Conservation (phyloP, 257 asterid species). For the Plantago major region DNA sequence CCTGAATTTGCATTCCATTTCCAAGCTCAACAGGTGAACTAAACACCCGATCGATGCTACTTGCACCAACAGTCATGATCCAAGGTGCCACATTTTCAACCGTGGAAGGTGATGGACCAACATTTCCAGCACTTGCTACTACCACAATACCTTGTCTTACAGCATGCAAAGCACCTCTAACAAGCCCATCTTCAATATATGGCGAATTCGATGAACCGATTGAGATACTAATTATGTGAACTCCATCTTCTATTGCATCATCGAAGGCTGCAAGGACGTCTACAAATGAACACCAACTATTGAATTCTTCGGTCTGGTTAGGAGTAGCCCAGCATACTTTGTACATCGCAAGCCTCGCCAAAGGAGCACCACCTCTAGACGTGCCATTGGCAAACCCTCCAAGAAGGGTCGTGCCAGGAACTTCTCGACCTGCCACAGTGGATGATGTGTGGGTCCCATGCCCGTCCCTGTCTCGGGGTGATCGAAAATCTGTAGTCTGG, state of each 20-base stretch:
- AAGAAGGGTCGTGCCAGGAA: conserved; percentile 7
- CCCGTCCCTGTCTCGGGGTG: conserved; percentile 42
- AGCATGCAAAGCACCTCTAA: conserved; percentile 28
- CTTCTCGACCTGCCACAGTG: conserved; percentile 40
- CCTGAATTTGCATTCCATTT: conserved; percentile 29
- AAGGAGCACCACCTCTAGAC: conserved; percentile 50
- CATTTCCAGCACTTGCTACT: conserved; percentile 28
- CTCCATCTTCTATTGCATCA: conserved; percentile 35
- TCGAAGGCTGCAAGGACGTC: conserved; percentile 40
- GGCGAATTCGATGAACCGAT: conserved; percentile 1
- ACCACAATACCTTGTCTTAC: conserved; percentile 20
- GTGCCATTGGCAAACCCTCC: conserved; percentile 44
- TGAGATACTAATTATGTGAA: conserved; percentile 29
- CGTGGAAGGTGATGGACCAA: conserved; percentile 22
- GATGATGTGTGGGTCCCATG: conserved; percentile 59
- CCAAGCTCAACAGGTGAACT: conserved; percentile 26
- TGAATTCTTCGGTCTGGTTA: neutral
- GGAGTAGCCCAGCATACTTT: conserved; percentile 47
- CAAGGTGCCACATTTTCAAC: conserved; percentile 28
- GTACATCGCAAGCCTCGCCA: conserved; percentile 43
- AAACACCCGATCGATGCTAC: conserved; percentile 31
- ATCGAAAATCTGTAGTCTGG: conserved; percentile 29
- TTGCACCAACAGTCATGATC: conserved; percentile 36
- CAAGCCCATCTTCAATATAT: conserved; percentile 15
- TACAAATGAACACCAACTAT: conserved; percentile 11